These are phyloP conservation scores for Cupressus sempervirens DNA, from an alignment of 75 land plant species.

Conservation along the genomic window DNA sequence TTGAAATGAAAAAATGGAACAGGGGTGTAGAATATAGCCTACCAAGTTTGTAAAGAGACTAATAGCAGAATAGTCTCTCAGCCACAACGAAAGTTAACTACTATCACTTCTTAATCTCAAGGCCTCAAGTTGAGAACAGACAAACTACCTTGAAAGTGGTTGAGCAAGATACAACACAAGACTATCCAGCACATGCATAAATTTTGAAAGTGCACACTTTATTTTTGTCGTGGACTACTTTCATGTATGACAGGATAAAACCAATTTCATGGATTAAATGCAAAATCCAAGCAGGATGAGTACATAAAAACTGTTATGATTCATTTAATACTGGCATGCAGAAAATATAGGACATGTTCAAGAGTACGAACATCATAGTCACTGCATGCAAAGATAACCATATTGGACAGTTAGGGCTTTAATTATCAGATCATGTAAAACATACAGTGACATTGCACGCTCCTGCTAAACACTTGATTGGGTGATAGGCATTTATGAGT, in stretches of 20 bases:
- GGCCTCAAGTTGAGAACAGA: not conserved
- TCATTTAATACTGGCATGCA: not conserved
- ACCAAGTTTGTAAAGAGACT: not conserved
- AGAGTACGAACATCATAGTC: not conserved
- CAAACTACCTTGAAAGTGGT: not conserved
- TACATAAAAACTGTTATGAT: not conserved
- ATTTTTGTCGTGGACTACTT: not conserved
- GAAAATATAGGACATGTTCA: not conserved
- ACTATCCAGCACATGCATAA: not conserved
- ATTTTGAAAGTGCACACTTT: not conserved
- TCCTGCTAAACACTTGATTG: not conserved
- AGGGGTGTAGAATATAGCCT: not conserved
- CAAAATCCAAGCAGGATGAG: not conserved
- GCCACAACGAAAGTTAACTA: not conserved
- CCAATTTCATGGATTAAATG: not conserved
- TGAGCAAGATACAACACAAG: not conserved
- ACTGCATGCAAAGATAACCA: not conserved
- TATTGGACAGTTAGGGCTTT: not conserved
- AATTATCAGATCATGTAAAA: not conserved
- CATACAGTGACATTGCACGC: not conserved
- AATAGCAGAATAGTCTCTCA: not conserved
- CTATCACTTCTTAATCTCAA: not conserved
- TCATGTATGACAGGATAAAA: not conserved
- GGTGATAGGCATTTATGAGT: not conserved
- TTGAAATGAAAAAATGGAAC: not conserved